phyloP scores from a whole-genome alignment of 352 stramenopile species.

The Saprolegnia diclina region DNA sequence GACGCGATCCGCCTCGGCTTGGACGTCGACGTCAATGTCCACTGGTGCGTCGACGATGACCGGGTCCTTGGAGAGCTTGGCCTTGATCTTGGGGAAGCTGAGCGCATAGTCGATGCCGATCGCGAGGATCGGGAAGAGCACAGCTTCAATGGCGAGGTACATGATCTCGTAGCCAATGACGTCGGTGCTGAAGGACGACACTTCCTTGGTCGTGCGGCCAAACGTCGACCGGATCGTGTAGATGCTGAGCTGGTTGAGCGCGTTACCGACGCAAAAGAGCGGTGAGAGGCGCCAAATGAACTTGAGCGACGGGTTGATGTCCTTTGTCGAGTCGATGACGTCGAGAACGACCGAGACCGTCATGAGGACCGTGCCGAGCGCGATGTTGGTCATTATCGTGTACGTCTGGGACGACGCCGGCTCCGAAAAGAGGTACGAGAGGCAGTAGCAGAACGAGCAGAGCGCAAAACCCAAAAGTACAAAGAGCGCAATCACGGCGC shows the following conservation, averaged over 20 bases:
- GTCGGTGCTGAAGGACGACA: constrained; percentile 9
- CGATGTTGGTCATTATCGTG: constrained; percentile 66
- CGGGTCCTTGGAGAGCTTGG: background rate
- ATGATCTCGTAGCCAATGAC: constrained; percentile 52
- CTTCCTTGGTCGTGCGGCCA: constrained; percentile 21
- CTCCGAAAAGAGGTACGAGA: constrained; percentile 63
- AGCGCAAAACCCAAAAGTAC: constrained; percentile 54
- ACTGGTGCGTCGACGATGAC: constrained; percentile 33
- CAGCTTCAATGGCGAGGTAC: constrained; percentile 42
- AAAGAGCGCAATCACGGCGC: constrained; percentile 49
- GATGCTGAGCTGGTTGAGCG: constrained; percentile 35
- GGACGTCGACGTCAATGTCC: constrained; percentile 39
- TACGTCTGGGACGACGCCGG: constrained; percentile 62
- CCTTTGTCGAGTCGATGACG: constrained; percentile 32
- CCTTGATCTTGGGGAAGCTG: constrained; percentile 58
- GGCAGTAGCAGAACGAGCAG: constrained; percentile 55
- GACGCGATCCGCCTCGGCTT: constrained; percentile 40
- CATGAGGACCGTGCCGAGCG: constrained; percentile 56
- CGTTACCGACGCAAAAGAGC: constrained; percentile 50
- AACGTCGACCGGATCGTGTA: constrained; percentile 26
- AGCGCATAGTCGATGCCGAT: constrained; percentile 57
- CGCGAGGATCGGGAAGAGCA: constrained; percentile 39
- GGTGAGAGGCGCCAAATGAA: constrained; percentile 75
- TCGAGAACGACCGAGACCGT: constrained; percentile 39
- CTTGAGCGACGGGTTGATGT: constrained; percentile 40